phyloP scores from a whole-genome alignment of 176 grass and related monocot genomes.

The Triticum urartu region DNA sequence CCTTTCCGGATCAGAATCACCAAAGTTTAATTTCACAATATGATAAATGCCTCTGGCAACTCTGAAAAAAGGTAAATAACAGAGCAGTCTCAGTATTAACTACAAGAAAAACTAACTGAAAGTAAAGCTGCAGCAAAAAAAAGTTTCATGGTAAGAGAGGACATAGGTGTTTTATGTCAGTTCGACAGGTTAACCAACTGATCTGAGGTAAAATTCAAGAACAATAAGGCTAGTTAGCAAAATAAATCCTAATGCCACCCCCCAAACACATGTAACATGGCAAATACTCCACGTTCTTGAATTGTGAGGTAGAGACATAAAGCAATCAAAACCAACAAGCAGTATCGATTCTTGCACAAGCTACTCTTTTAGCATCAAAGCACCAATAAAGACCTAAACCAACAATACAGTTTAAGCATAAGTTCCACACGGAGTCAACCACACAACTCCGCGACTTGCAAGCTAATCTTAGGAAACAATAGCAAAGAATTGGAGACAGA shows the following conservation, averaged over 20 bases:
- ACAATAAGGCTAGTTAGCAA: neutral
- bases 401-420: conserved; percentile 10
- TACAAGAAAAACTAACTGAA: conserved; percentile 7
- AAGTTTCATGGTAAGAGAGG: neutral
- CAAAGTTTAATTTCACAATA: conserved; percentile 2
- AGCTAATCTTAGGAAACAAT: neutral
- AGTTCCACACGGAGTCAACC: neutral
- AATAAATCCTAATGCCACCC: neutral
- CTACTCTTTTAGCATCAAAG: conserved; percentile 11
- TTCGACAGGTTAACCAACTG: neutral
- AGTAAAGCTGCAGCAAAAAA: conserved; percentile 11
- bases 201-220: neutral
- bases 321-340: neutral
- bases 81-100: neutral
- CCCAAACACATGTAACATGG: conserved; percentile 6
- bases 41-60: neutral
- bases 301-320: conserved; percentile 5
- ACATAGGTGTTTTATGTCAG: neutral
- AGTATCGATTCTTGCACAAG: conserved; percentile 21
- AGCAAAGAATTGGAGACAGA: neutral
- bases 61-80: conserved; percentile 6
- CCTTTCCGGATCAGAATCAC: conserved; percentile 37
- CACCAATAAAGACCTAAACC: conserved; percentile 25
- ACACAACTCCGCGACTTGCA: neutral
- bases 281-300: conserved; percentile 8